phyloP scores from a whole-genome alignment of 1,284 basidiomycete genomes.

The Microbotryum silenes-acaulis region DNA sequence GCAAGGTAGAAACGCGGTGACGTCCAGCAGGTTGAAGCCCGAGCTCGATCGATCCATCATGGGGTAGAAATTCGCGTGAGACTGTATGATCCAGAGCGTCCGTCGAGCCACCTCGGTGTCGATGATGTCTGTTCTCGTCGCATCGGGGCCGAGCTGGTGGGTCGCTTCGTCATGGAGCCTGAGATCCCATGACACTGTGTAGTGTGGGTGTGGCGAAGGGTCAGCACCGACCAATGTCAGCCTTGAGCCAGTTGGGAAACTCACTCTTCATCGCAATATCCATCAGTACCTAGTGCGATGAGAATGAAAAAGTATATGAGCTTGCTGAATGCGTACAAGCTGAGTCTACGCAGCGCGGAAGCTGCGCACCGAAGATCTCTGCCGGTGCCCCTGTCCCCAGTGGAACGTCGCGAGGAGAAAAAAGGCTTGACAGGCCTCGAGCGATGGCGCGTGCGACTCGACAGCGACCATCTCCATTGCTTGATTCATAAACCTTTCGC shows the following conservation, averaged over 20 bases:
- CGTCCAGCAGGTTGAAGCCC: not conserved
- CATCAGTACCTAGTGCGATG: not conserved
- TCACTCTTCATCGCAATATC: not conserved
- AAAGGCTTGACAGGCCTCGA: not conserved
- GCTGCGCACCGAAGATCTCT: not conserved
- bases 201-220: no score
- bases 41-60: not conserved
- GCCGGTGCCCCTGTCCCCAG: not conserved
- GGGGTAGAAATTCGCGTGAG: not conserved
- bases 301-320: not conserved
- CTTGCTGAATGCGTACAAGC: no score
- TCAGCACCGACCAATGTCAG: no score
- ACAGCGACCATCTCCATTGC: not conserved
- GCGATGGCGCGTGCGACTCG: not conserved
- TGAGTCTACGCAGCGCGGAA: not conserved
- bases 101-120: not conserved
- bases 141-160: not conserved
- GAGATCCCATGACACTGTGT: not conserved
- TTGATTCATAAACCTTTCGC: not conserved
- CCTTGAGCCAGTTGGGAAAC: no score
- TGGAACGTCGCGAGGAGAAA: not conserved
- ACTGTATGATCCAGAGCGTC: slow-evolving; percentile 1
- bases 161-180: not conserved
- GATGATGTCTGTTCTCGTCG: not conserved
- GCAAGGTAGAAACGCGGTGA: not conserved